Conservation (phyloP, 495 filamentous ascomycete genomes). For the Bathelium albidoporum region DNA sequence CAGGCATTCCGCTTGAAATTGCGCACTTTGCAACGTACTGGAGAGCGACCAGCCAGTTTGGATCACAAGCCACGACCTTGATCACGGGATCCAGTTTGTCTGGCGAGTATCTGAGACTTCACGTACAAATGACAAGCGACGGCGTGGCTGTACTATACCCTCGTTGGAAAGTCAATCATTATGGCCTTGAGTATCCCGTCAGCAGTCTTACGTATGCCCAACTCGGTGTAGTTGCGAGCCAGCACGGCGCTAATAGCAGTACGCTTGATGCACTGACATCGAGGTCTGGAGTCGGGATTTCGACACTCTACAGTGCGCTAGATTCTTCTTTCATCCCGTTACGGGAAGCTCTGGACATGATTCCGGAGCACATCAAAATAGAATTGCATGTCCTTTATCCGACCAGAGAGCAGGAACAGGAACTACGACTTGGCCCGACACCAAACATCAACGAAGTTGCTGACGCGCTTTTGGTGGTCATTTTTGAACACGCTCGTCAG, state of each 20-base stretch:
- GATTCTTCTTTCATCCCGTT: slow-evolving; percentile 66
- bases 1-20: slow-evolving; percentile 87
- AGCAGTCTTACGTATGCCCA: slow-evolving; percentile 63
- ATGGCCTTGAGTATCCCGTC: slow-evolving; percentile 72
- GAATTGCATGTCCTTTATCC: slow-evolving; percentile 84
- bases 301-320: slow-evolving; percentile 56
- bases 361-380: slow-evolving; percentile 70
- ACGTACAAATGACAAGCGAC: slow-evolving; percentile 82
- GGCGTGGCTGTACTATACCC: slow-evolving; percentile 79
- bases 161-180: slow-evolving; percentile 64
- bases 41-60: slow-evolving; percentile 91
- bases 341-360: slow-evolving; percentile 56
- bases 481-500: slow-evolving; percentile 82
- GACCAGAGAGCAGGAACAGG: slow-evolving; percentile 56
- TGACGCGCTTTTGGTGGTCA: slow-evolving; percentile 69
- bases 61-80: slow-evolving; percentile 69
- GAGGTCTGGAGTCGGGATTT: slow-evolving; percentile 44
- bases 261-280: slow-evolving; percentile 39
- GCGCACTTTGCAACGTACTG: slow-evolving; percentile 98
- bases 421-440: slow-evolving; percentile 55
- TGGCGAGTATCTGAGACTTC: slow-evolving; percentile 84
- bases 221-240: slow-evolving; percentile 55
- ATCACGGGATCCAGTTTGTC: slow-evolving; percentile 92
- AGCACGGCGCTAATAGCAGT: slow-evolving; percentile 33
- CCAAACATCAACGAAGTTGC: slow-evolving; percentile 79